Evolutionary conservation across 208 protist species (phyloP).

Genomic region (Trypanosoma platydactyli): DNA sequence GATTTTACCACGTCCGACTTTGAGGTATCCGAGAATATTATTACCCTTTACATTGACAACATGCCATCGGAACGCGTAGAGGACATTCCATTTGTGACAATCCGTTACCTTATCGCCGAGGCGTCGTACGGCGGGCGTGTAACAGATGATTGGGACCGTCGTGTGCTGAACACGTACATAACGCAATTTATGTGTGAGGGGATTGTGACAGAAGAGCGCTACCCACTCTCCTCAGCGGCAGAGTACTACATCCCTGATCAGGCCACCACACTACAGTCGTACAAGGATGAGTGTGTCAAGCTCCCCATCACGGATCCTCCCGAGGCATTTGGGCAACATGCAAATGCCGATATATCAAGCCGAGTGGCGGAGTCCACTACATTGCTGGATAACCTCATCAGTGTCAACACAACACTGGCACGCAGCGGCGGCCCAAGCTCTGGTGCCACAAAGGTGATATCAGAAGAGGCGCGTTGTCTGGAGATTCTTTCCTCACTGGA

Average conservation of each 20-base stretch:
- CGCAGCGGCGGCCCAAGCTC: conserved; percentile 50
- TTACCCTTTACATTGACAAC: conserved; percentile 86
- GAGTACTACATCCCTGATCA: conserved; percentile 92
- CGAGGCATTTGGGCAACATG: conserved; percentile 98
- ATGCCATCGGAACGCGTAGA: conserved; percentile 71
- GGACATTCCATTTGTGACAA: conserved; percentile 96
- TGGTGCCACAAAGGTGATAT: conserved; percentile 35
- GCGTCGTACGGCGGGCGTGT: conserved; percentile 98
- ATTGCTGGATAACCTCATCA: conserved; percentile 95
- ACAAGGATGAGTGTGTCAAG: conserved; percentile 92
- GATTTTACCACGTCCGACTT: conserved; percentile 99
- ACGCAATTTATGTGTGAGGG: conserved; percentile 92
- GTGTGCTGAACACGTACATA: conserved; percentile 97
- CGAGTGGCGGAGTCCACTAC: conserved; percentile 92
- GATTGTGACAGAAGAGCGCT: conserved; percentile 79
- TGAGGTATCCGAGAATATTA: conserved; percentile 93
- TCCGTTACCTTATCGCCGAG: conserved; percentile 98
- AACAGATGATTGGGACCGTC: conserved; percentile 98
- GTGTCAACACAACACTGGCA: conserved; percentile 74
- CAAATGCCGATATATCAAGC: conserved; percentile 97
- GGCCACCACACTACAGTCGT: conserved; percentile 90
- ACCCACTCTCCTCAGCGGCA: conserved; percentile 77
- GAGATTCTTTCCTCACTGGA: conserved; percentile 88
- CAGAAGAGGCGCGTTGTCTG: conserved; percentile 84
- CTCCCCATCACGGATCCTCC: conserved; percentile 95